These are phyloP conservation scores for Phylloporus rhodoxanthus DNA, from an alignment of 768 basidiomycete genomes.

Conservation along the genomic window DNA sequence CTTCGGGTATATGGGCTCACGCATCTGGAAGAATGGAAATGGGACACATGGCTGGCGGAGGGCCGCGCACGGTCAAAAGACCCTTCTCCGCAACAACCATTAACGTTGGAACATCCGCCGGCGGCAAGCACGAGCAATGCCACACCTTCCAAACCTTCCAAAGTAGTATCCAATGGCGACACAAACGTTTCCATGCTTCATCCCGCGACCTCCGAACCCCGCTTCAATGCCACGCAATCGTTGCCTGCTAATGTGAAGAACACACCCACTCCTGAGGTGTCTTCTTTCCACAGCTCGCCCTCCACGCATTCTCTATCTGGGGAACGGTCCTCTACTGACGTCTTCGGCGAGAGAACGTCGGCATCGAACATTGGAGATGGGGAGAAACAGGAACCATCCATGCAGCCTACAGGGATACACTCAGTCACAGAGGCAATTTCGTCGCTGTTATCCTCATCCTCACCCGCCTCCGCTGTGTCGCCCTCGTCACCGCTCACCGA, in stretches of 20 bases:
- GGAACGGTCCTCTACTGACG: neutral
- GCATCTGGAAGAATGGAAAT: constrained; percentile 94
- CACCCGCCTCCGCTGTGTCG: constrained; percentile 3
- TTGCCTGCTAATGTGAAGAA: neutral
- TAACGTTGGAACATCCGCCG: constrained; percentile 20
- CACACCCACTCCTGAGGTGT: neutral
- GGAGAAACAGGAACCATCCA: neutral
- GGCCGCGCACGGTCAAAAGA: constrained; percentile 46
- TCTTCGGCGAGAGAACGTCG: neutral
- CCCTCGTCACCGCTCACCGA: constrained; percentile 1
- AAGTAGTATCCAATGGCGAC: neutral
- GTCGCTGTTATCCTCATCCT: constrained; percentile 8
- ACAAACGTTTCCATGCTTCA: constrained; percentile 6
- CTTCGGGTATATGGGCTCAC: constrained; percentile 93
- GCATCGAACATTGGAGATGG: neutral
- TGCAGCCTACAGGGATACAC: neutral
- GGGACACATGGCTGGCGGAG: constrained; percentile 78
- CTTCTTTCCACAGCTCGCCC: neutral
- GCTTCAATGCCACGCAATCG: neutral
- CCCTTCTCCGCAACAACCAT: constrained; percentile 5
- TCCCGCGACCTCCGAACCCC: neutral
- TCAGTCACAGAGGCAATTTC: constrained; percentile 23
- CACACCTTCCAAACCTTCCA: neutral
- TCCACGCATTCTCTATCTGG: neutral
- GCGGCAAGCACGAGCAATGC: neutral